Evolutionary conservation across 2,329 filamentous ascomycete species (phyloP), one percentile per base, ranked within the genome.

Genomic region (Chaetomiaceae sp.): DNA sequence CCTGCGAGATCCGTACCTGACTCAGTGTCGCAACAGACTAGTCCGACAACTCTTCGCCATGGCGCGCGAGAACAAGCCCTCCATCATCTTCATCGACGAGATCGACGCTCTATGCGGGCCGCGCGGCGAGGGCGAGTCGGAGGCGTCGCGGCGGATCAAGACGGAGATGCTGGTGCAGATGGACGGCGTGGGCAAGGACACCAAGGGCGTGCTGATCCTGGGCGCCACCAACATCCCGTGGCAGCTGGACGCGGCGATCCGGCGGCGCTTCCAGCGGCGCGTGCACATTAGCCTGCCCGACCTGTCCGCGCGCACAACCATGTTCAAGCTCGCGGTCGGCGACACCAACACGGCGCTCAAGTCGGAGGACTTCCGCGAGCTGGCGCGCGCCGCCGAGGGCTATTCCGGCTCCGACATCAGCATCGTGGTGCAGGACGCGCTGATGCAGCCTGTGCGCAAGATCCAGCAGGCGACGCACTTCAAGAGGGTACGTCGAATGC

Each of bases 11-110:
- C n/a, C n/a, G n/a, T n/a, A n/a, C n/a, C 59, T 65, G 52, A 65
- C 51, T 4, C 53, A 2, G 4, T 9, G 14, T 15, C 5, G 37
- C 7, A 18, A 38, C 60, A 94, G 89, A 61, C 78, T 98, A 58
- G 93, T 98, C 47, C 97, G 97, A 64, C 86, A 95, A 54, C 78
- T 98, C 10, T 98, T 98, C 71, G 88, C 86, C 58, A 96, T 98
- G 87, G 93, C 93, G 1, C 84, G 94, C 65, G 93, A 98, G 65
- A 97, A 96, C 68, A 95, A 93, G 60, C 93, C 93, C 1, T 93
- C 90, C 1, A 96, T 98, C 63, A 96, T 97, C 67, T 97, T 97
- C 70, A 96, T 97, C 62, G 91, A 97, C 65, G 91, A 97, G 68
- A 89, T 97, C 53, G 93, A 98, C 65, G 93, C 93, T 5, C 82